phyloP scores from a whole-genome alignment of 495 filamentous ascomycete genomes.

The Rostrohypoxylon terebratum region DNA sequence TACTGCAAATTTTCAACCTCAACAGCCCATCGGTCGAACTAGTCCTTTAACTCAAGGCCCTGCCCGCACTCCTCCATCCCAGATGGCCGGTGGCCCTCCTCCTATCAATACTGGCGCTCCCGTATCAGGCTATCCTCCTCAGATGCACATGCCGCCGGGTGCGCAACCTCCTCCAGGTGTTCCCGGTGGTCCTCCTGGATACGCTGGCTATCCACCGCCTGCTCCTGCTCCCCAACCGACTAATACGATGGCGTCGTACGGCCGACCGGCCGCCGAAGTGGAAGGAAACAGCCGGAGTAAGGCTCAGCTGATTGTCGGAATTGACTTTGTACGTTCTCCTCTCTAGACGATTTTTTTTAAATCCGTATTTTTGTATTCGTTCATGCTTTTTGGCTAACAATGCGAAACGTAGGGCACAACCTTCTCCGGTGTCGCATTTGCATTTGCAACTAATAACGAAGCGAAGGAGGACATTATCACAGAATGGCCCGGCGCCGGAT shows the following conservation, averaged over 20 bases:
- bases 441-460: slow-evolving; percentile 80
- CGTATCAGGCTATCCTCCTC: slow-evolving; percentile 64
- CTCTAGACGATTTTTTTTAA: not conserved
- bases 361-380: slow-evolving; percentile 18
- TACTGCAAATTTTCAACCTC: slow-evolving; percentile 69
- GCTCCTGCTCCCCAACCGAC: slow-evolving; percentile 57
- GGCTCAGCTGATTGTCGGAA: slow-evolving; percentile 82
- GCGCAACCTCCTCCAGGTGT: slow-evolving; percentile 61
- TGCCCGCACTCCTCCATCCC: slow-evolving; percentile 65
- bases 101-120: slow-evolving; percentile 74
- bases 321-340: slow-evolving; percentile 75
- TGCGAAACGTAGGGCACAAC: slow-evolving; percentile 69
- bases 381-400: slow-evolving; percentile 40
- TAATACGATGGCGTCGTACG: slow-evolving; percentile 51
- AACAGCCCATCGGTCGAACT: slow-evolving; percentile 62
- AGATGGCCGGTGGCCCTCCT: slow-evolving; percentile 76
- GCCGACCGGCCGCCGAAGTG: slow-evolving; percentile 74
- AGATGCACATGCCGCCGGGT: slow-evolving; percentile 63
- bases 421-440: slow-evolving; percentile 80
- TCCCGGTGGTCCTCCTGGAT: slow-evolving; percentile 63
- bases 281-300: slow-evolving; percentile 86
- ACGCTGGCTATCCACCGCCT: slow-evolving; percentile 57
- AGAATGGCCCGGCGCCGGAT: slow-evolving; percentile 80
- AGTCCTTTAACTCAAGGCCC: slow-evolving; percentile 61
- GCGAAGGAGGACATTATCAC: slow-evolving; percentile 84